Percentiles rank a stretch among this genome's conserved stretches.
phyloP scores from a whole-genome alignment of 176 grass and related monocot species.

The Puccinellia tenuiflora region DNA sequence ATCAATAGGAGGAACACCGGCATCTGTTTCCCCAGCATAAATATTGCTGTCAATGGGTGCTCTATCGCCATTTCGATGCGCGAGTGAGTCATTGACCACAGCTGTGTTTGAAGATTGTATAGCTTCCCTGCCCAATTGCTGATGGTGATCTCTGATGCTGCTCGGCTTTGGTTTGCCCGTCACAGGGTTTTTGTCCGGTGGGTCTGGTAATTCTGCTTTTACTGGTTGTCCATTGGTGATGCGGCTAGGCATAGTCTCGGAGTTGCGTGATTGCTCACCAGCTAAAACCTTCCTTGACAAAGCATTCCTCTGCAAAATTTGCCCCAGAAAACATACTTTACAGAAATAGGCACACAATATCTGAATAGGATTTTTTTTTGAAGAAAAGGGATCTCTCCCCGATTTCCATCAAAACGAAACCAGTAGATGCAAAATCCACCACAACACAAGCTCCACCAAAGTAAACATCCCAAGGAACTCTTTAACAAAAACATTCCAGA shows the following conservation, averaged over 20 bases:
- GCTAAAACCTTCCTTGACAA: constrained; percentile 47
- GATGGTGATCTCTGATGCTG: constrained; percentile 9
- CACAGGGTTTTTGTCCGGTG: constrained; percentile 14
- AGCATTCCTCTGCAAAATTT: constrained; percentile 52
- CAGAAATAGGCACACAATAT: neutral
- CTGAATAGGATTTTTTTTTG: too few relatives aligned
- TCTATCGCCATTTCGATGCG: constrained; percentile 24
- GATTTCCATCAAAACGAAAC: too few relatives aligned
- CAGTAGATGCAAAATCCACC: too few relatives aligned
- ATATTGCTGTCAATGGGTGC: constrained; percentile 3
- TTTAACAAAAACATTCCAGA: too few relatives aligned
- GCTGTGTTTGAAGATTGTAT: neutral
- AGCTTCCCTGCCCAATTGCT: neutral
- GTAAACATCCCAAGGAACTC: too few relatives aligned
- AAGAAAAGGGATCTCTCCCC: too few relatives aligned
- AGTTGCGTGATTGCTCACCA: constrained; percentile 8
- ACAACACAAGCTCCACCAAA: too few relatives aligned
- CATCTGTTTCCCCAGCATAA: constrained; percentile 20
- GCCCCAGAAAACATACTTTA: neutral
- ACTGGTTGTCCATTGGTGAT: neutral
- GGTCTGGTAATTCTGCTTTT: constrained; percentile 31
- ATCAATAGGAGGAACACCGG: constrained; percentile 19
- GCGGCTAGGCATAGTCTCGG: constrained; percentile 4
- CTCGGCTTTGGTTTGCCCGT: constrained; percentile 8
- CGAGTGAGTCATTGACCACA: neutral